Conservation (phyloP, 2,329 filamentous ascomycete species). For the Fusarium mexicanum region DNA sequence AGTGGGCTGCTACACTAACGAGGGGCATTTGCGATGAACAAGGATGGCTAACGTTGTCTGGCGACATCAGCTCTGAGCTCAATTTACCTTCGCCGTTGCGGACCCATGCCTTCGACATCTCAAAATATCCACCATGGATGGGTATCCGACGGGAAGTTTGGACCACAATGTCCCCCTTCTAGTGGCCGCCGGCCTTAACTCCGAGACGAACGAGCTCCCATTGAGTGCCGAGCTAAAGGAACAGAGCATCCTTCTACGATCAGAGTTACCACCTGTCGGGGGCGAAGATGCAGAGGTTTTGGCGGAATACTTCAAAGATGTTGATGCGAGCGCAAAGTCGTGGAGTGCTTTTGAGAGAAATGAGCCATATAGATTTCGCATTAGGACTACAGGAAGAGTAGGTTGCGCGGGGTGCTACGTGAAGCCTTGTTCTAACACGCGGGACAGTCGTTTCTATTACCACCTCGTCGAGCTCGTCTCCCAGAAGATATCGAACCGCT, state of each 20-base stretch:
- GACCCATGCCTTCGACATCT: constrained; percentile 35
- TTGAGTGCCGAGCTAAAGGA: constrained; percentile 64
- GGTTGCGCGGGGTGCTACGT: constrained; percentile 45
- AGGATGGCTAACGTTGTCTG: constrained; percentile 37
- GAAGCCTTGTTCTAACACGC: constrained; percentile 41
- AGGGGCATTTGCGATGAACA: constrained; percentile 41
- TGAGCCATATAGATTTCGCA: constrained; percentile 69
- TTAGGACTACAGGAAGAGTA: constrained; percentile 85
- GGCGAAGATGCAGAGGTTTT: constrained; percentile 72
- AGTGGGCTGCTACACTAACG: constrained; percentile 40
- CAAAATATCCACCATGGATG: constrained; percentile 70
- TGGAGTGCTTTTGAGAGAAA: constrained; percentile 71
- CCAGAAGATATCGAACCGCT: constrained; percentile 61
- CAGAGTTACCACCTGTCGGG: constrained; percentile 74
- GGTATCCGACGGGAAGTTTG: constrained; percentile 81
- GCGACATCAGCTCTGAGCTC: constrained; percentile 35
- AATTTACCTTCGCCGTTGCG: constrained; percentile 27
- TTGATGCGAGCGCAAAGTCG: constrained; percentile 71
- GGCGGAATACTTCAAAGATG: constrained; percentile 70
- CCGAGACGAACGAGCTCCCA: constrained; percentile 52
- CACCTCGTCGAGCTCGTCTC: constrained; percentile 65
- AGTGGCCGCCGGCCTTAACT: constrained; percentile 78
- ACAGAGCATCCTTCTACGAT: constrained; percentile 70
- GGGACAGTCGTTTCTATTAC: constrained; percentile 63
- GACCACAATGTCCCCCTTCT: constrained; percentile 88